Evolutionary conservation across 2,329 filamentous ascomycete species (phyloP).

Genomic region (Talaromyces pinophilus): DNA sequence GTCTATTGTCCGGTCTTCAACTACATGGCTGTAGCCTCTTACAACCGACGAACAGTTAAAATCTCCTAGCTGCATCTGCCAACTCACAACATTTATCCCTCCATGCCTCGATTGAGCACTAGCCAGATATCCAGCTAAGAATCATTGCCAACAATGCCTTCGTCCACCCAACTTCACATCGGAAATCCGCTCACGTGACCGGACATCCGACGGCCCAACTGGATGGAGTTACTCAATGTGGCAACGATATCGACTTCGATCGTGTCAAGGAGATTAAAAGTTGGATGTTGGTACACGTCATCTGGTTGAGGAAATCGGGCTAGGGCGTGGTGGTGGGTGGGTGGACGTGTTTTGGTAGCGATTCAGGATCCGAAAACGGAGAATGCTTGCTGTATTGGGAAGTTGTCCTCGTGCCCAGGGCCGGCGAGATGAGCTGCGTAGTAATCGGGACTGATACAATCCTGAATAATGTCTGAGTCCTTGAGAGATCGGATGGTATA

Average conservation of each 20-base stretch:
- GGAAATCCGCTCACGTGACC: constrained; percentile 23
- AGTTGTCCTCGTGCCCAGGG: neutral
- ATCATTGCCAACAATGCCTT: neutral
- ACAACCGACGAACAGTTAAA: neutral
- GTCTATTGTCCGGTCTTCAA: neutral
- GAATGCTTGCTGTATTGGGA: neutral
- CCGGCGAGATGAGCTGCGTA: neutral
- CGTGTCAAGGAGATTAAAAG: neutral
- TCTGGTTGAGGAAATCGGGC: neutral
- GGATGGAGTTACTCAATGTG: constrained; percentile 16
- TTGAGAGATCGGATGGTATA: neutral
- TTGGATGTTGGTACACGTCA: neutral
- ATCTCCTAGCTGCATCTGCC: neutral
- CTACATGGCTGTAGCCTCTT: neutral
- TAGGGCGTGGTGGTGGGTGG: neutral
- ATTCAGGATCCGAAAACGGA: neutral
- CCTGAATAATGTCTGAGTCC: neutral
- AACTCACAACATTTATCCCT: neutral
- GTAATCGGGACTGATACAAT: neutral
- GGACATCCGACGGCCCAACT: constrained; percentile 1
- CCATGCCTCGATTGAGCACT: neutral
- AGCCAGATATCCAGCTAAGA: neutral
- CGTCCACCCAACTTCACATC: neutral
- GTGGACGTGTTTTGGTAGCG: neutral
- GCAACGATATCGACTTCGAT: neutral